Percentiles rank a stretch among this genome's conserved stretches.
Conservation (phyloP, 371 early-diverging fungal species). For the Smittium culicis region DNA sequence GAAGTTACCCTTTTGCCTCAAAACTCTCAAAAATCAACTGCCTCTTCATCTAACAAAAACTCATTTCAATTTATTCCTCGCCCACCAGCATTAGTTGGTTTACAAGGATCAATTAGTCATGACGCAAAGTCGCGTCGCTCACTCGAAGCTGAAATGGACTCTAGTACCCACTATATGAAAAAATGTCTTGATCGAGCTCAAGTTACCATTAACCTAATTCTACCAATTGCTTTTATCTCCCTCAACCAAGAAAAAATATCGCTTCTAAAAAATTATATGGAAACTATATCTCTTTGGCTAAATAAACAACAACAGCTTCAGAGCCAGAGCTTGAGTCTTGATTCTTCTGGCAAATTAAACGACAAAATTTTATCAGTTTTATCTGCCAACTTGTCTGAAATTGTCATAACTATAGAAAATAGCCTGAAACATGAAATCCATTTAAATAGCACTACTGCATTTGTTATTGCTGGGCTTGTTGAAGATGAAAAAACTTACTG, state of each 20-base stretch:
- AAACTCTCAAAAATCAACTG: neutral
- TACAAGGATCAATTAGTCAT: neutral
- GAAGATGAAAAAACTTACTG: constrained; percentile 8
- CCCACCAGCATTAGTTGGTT: neutral
- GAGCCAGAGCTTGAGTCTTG: neutral
- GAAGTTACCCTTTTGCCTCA: neutral
- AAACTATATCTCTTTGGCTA: neutral
- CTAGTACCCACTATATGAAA: neutral
- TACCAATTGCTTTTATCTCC: neutral
- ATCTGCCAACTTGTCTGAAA: neutral
- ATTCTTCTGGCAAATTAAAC: neutral
- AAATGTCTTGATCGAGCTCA: neutral
- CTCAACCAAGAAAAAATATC: neutral
- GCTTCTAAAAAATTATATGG: neutral
- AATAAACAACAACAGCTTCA: neutral
- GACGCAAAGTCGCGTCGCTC: constrained; percentile 1
- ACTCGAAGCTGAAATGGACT: neutral
- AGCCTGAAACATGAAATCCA: neutral
- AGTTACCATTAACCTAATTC: neutral
- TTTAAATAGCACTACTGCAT: neutral
- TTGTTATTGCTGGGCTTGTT: constrained; percentile 2
- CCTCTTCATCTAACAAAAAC: neutral
- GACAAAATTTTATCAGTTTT: neutral
- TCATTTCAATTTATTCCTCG: neutral
- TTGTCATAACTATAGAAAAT: neutral